These are phyloP conservation scores for Sesbania bispinosa DNA, from an alignment of 306 rosid species.

Conservation along the genomic window DNA sequence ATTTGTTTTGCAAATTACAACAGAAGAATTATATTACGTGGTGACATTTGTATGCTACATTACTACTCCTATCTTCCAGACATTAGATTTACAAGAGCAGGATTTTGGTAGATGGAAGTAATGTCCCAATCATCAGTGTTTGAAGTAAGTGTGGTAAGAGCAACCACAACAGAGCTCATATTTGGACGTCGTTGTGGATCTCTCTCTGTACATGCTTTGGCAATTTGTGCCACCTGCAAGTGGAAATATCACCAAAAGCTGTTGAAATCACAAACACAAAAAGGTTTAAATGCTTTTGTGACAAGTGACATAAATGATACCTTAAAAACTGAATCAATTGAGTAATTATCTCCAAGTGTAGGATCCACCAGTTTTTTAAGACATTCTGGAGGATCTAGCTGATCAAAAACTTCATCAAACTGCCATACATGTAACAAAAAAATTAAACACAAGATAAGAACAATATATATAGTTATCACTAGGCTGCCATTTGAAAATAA, in stretches of 20 bases:
- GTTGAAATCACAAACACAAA: neutral
- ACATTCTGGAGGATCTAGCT: slow-evolving; percentile 48
- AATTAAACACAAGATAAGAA: neutral
- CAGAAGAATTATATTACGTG: too few relatives aligned
- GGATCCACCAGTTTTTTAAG: slow-evolving; percentile 71
- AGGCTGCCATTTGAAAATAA: neutral
- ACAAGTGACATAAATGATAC: slow-evolving; percentile 33
- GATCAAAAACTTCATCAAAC: slow-evolving; percentile 69
- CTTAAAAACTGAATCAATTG: slow-evolving; percentile 66
- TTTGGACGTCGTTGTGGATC: slow-evolving; percentile 72
- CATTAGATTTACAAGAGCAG: slow-evolving; percentile 57
- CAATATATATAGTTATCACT: neutral
- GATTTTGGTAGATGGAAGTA: slow-evolving; percentile 64
- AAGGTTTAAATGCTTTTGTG: neutral
- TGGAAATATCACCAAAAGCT: neutral
- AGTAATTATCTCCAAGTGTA: slow-evolving; percentile 67
- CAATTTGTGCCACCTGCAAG: slow-evolving; percentile 77
- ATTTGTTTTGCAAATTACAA: too few relatives aligned
- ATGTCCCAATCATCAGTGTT: slow-evolving; percentile 79
- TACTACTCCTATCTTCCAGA: slow-evolving; percentile 57
- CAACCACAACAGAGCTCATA: slow-evolving; percentile 82
- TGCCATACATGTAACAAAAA: slow-evolving; percentile 15
- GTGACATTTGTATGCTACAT: neutral
- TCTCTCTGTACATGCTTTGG: slow-evolving; percentile 63
- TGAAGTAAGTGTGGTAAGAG: slow-evolving; percentile 72